Evolutionary conservation across 305 asterid genomes (phyloP), one percentile per base, ranked within the genome.

Genomic region (Andrographis paniculata): DNA sequence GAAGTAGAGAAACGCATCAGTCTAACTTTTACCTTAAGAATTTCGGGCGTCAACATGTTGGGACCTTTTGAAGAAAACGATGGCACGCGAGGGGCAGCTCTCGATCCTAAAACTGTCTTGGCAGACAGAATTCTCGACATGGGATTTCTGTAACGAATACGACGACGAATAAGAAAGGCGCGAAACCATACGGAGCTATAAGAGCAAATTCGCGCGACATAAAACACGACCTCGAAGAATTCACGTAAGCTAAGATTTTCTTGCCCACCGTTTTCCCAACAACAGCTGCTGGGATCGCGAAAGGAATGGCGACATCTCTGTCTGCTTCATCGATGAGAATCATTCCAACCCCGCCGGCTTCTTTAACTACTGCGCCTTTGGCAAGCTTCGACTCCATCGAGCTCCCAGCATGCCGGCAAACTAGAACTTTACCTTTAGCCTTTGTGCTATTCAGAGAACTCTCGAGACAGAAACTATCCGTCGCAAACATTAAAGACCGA

Each of bases 61-160:
- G 97, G 97, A 54, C 97, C 97, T 74, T 67, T 85, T 0, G 97
- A 82, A 44, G 97, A 88, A 67, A 88, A 88, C 14, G 93, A 58
- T 6, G 94, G 52, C 19, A 82, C 78, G 19, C 74, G 78, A 27
- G 97, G 97, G 58, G 97, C 95, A 56, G 79, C 79, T 67, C 59
- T 77, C 57, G 65, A 70, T 59, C 95, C 95, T 48, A 88, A 56
- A 42, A 75, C 79, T 31, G 97, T 82, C 71, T 74, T 82, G 15
- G 97, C 78, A 31, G 97, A 52, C 59, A 82, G 49, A 61, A 88
- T 79, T 47, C 20, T 74, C 20, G 97, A 75, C 38, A 61, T 63
- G 11, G 91, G 77, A 28, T 63, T 63, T 12, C 97, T 88, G 87
- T 58, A 56, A 64, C 19, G 16, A 36, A 36, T 33, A 16, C 18